Evolutionary conservation across 73 alveolate species (phyloP), one percentile per base, ranked within the genome.

Genomic region (Blepharisma japonicum): DNA sequence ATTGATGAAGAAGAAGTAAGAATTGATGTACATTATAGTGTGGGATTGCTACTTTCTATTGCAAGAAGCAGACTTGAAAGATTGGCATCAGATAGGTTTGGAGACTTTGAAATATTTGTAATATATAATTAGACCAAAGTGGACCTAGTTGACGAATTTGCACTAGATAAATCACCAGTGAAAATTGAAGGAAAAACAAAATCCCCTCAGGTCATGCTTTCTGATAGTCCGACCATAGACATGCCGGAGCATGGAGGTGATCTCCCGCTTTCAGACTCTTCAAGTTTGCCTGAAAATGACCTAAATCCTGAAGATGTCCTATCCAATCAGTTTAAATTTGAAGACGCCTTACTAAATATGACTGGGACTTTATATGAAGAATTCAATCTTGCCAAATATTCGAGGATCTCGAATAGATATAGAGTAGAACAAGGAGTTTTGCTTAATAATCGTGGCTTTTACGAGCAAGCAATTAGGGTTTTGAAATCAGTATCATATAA

Each of bases 91-190:
- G 23, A 14, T 4, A 61, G 23, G 46, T 61, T 61, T 25, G 23
- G 23, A 4, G 23, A 61, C 47, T 25, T 14, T 25, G 74, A 61
- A 25, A 61, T 61, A 14, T 39, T 18, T 18, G 18, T 61, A 20
- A 32, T 32, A 32, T 32, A 32, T 32, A 32, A 32, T 32, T 32
- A 32, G 42, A 32, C 42, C 42, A 39, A 61, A 8, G 18, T 61
- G 23, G 46, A 61, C 39, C 46, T 25, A 18, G 49, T 39, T 39
- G 11, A 39, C 74, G 74, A 61, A 1, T 61, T 61, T 25, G 14
- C 49, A n/a, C 46, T 61, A 8, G 74, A 61, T 39, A 61, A 39
- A 39, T 61, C 74, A 2, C 74, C 74, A 18, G 74, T 61, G 47
- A 61, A 61, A 61, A 14, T 61, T 18, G 74, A 61, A 61, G 74